Evolutionary conservation across 768 basidiomycete genomes (phyloP).

Genomic region (Nidularia sp.): DNA sequence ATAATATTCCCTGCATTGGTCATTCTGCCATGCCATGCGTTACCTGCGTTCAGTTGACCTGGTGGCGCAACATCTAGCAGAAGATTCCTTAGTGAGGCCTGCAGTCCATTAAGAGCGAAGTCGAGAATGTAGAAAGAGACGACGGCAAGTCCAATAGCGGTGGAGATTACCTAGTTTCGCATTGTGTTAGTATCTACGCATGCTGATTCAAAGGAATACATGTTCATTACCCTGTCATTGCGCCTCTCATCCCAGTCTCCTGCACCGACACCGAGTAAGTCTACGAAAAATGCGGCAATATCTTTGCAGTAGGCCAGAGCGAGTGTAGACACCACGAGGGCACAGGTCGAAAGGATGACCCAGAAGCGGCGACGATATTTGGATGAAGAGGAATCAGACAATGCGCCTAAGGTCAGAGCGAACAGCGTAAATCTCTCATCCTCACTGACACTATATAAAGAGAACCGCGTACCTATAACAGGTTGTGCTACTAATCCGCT

Average conservation of each 20-base stretch:
- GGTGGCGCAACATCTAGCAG: slow-evolving; percentile 88
- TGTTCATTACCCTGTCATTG: slow-evolving; percentile 45
- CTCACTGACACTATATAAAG: slow-evolving; percentile 10
- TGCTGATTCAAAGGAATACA: no score
- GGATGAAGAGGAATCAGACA: slow-evolving; percentile 91
- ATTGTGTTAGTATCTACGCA: neutral
- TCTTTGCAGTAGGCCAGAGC: slow-evolving; percentile 80
- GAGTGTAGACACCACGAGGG: slow-evolving; percentile 75
- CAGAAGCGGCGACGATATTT: slow-evolving; percentile 90
- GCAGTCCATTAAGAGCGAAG: slow-evolving; percentile 94
- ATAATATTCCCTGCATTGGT: slow-evolving; percentile 95
- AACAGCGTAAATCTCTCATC: slow-evolving; percentile 23
- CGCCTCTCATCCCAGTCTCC: slow-evolving; percentile 88
- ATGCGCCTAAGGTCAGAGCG: slow-evolving; percentile 57
- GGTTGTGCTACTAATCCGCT: slow-evolving; percentile 95
- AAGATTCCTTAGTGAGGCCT: slow-evolving; percentile 91
- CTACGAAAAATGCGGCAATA: slow-evolving; percentile 71
- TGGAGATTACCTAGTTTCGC: slow-evolving; percentile 62
- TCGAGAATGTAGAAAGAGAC: slow-evolving; percentile 91
- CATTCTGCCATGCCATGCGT: slow-evolving; percentile 98
- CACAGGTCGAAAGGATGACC: slow-evolving; percentile 83
- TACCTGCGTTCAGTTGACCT: slow-evolving; percentile 86
- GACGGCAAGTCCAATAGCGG: slow-evolving; percentile 83
- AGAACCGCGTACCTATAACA: slow-evolving; percentile 72
- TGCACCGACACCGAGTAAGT: slow-evolving; percentile 66